phyloP scores from a whole-genome alignment of 164 flowering plant genomes.

The Chimonanthus praecox region DNA sequence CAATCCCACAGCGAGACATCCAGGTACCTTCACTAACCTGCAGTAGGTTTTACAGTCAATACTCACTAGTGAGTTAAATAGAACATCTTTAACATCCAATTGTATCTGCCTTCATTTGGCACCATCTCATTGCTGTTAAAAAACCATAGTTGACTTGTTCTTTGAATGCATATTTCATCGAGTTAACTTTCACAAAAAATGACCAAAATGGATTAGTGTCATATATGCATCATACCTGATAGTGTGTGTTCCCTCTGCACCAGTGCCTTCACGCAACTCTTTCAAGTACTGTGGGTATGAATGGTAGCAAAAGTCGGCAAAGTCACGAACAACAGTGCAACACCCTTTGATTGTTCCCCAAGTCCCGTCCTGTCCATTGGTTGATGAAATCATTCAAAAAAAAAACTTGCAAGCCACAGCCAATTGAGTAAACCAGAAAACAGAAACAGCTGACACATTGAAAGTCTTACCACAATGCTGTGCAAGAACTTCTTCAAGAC shows the following conservation, averaged over 20 bases:
- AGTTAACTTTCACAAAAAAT: neutral
- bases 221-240: slow-evolving; percentile 44
- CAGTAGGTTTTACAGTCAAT: slow-evolving; percentile 4
- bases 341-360: slow-evolving; percentile 82
- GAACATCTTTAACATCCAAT: neutral
- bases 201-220: neutral
- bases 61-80: neutral
- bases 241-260: slow-evolving; percentile 49
- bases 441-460: neutral
- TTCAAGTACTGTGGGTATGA: slow-evolving; percentile 70
- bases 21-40: slow-evolving; percentile 84
- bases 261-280: slow-evolving; percentile 60
- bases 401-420: neutral
- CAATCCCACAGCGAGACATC: slow-evolving; percentile 59
- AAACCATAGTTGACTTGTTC: too few species aligned
- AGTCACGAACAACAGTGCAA: slow-evolving; percentile 83
- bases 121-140: neutral
- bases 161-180: neutral
- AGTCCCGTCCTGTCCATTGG: slow-evolving; percentile 73
- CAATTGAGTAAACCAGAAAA: neutral
- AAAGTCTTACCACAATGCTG: slow-evolving; percentile 62
- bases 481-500: slow-evolving; percentile 58
- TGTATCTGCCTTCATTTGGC: neutral
- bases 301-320: slow-evolving; percentile 68
- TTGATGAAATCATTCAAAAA: slow-evolving; percentile 2